phyloP scores from a whole-genome alignment of 2,329 filamentous ascomycete species.

The Penicillium sp. region DNA sequence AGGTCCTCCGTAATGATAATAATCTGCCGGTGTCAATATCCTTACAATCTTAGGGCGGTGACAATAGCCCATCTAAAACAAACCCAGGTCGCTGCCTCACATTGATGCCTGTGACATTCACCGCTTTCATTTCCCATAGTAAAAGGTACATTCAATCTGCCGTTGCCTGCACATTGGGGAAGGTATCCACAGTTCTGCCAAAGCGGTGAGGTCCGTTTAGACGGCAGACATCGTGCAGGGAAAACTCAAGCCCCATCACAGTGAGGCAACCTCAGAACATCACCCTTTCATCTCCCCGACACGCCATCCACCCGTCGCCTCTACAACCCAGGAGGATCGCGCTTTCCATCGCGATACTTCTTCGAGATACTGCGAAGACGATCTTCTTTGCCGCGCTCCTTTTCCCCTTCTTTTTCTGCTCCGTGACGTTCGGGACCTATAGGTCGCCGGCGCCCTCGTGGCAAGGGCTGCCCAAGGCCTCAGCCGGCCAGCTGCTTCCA shows the following conservation, averaged over 20 bases:
- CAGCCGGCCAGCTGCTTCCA: conserved; percentile 34
- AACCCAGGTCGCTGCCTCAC: conserved; percentile 1
- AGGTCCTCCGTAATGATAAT: background rate
- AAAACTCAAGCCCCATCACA: conserved; percentile 36
- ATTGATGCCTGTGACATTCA: background rate
- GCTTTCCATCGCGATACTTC: conserved; percentile 36
- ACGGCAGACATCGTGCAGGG: conserved; percentile 19
- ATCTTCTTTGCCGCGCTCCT: conserved; percentile 21
- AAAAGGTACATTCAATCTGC: background rate
- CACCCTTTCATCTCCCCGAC: conserved; percentile 36
- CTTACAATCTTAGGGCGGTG: conserved; percentile 11
- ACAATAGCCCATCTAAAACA: conserved; percentile 1
- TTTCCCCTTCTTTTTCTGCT: conserved; percentile 26
- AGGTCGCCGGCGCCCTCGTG: conserved; percentile 41
- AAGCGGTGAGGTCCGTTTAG: conserved; percentile 21
- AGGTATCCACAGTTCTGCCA: conserved; percentile 8
- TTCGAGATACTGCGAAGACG: conserved; percentile 21
- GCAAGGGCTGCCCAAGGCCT: conserved; percentile 43
- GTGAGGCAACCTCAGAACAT: conserved; percentile 35
- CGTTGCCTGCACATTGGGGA: conserved; percentile 1
- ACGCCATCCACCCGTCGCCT: conserved; percentile 26
- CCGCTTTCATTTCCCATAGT: background rate
- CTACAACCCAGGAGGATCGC: conserved; percentile 33
- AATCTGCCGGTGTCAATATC: conserved; percentile 4
- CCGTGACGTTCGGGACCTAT: conserved; percentile 30